Conservation (phyloP, 2,329 filamentous ascomycete species). For the Boeremia lycopersici region DNA sequence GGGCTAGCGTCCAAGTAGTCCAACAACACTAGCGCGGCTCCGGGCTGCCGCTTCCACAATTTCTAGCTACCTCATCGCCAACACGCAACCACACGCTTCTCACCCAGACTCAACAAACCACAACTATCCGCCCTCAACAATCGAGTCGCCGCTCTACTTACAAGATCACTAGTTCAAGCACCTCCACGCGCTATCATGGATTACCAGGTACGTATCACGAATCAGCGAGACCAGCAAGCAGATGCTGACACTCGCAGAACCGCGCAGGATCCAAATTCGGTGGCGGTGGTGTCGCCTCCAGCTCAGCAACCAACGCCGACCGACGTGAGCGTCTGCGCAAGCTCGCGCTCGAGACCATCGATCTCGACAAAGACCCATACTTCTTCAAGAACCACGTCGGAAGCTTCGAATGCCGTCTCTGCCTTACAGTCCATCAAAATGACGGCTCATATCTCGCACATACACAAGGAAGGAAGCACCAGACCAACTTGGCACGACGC, state of each 20-base stretch:
- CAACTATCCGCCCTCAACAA: neutral
- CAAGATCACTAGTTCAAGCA: too few relatives aligned
- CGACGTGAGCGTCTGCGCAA: conserved; percentile 96
- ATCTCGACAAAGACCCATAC: conserved; percentile 99
- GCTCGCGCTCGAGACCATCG: conserved; percentile 97
- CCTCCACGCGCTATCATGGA: conserved; percentile 48
- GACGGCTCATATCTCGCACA: conserved; percentile 98
- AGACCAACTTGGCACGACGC: conserved; percentile 94
- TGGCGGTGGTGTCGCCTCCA: conserved; percentile 92
- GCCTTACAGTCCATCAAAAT: conserved; percentile 97
- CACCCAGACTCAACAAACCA: too few relatives aligned
- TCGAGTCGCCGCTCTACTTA: neutral
- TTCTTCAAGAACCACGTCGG: conserved; percentile 99
- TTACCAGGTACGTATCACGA: conserved; percentile 52
- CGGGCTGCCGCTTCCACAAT: conserved; percentile 26
- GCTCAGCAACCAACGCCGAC: conserved; percentile 93
- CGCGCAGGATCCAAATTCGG: conserved; percentile 97
- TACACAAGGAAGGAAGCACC: conserved; percentile 97
- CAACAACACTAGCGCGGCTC: conserved; percentile 25
- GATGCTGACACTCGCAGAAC: conserved; percentile 63
- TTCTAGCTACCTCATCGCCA: conserved; percentile 19
- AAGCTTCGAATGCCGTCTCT: conserved; percentile 96
- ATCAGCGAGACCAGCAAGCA: conserved; percentile 3
- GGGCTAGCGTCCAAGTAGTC: neutral
- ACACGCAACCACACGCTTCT: conserved; percentile 10